Evolutionary conservation across 768 basidiomycete genomes (phyloP).

Genomic region (Pleurotus citrinopileatus): DNA sequence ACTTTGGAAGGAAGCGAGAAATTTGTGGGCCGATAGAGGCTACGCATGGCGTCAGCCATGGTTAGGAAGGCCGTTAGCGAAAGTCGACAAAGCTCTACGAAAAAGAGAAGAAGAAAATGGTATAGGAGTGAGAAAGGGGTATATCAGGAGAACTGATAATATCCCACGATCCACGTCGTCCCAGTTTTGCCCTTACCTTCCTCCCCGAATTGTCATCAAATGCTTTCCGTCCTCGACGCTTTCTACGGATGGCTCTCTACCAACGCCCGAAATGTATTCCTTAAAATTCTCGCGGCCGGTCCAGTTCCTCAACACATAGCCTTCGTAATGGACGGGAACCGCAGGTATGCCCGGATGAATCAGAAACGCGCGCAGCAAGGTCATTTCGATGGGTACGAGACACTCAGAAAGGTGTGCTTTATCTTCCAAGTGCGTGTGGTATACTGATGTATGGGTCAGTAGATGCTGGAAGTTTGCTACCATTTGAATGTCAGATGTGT

Average conservation of each 20-base stretch:
- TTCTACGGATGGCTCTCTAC: conserved; percentile 28
- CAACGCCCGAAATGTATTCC: conserved; percentile 43
- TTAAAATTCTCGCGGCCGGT: conserved; percentile 71
- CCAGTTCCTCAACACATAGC: conserved; percentile 90
- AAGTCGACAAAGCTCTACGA: too few species aligned
- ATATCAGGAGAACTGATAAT: too few species aligned
- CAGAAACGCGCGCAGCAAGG: conserved; percentile 71
- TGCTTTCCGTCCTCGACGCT: neutral
- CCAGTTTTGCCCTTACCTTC: too few species aligned
- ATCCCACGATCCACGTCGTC: too few species aligned
- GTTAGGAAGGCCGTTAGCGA: neutral
- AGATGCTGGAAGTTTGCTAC: conserved; percentile 88
- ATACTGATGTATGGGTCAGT: neutral
- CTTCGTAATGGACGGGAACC: conserved; percentile 97
- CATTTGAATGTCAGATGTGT: conserved; percentile 79
- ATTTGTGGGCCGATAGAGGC: neutral
- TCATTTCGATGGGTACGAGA: conserved; percentile 81
- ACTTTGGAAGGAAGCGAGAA: neutral
- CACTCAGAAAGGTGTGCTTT: conserved; percentile 67
- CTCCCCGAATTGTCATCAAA: neutral
- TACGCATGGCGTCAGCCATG: neutral
- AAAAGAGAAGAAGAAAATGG: too few species aligned
- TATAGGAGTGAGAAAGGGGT: too few species aligned
- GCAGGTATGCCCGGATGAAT: conserved; percentile 77
- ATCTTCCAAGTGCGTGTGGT: neutral